Base-by-base conservation (phyloP, 441 rosid species). In the Adansonia madagascariensis region DNA sequence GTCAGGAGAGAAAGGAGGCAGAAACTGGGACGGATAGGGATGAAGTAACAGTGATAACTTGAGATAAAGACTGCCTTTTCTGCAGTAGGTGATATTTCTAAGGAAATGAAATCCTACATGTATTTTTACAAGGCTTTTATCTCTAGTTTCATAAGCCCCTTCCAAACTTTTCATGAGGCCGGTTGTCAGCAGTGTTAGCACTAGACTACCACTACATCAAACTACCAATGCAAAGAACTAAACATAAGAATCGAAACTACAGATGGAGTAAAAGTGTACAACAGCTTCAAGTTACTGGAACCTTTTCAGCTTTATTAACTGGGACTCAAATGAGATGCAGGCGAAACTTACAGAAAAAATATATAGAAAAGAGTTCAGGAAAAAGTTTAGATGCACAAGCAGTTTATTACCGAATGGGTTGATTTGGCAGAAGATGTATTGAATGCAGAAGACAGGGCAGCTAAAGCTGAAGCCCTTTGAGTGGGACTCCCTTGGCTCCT, bases 381-480 rank as follows among this genome's bases (percentile, higher is more conserved):
- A 72, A 24, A 64, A 63, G 57, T 60, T 50, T 43, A 57, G 46
- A 53, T 39, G 75, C 71, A 68, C 61, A 12, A 60, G 77, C 47
- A 78, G 62, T 27, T 73, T 57, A 78, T 74, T 90, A 91, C 95
- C 80, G 77, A 47, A 74, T 59, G 67, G 41, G 92, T 43, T 47
- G 88, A 67, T 86, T 78, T 89, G 77, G 80, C 89, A 84, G 91
- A 74, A 78, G 98, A 88, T 62, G 94, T 85, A 24, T 82, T 90
- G 78, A 96, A 94, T 18, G 98, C 99, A 81, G 94, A 88, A 71
- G 89, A 84, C 81, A 96, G 88, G 78, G 99, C 98, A 75, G 98
- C 98, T 80, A 96, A 85, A 82, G 99, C 99, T 59, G 98, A 92
- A 86, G 99, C 98, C 78, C 99, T 88, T 88, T 94, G 99, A 77